Evolutionary conservation across 2,329 filamentous ascomycete genomes (phyloP).

Genomic region (Fusarium sp.): DNA sequence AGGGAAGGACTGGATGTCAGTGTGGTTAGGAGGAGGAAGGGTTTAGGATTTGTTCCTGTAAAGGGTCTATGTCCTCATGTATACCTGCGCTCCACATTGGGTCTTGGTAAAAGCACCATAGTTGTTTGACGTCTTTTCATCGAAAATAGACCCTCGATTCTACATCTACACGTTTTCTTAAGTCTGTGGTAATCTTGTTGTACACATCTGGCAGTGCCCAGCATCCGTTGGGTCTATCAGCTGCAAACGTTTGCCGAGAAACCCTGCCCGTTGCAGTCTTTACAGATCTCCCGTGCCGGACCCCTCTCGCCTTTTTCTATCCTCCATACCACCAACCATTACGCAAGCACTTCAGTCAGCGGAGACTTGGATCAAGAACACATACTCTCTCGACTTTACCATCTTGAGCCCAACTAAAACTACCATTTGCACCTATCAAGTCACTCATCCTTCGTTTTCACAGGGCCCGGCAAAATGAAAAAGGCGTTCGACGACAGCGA

Average conservation of each 20-base stretch:
- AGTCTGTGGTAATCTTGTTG: neutral
- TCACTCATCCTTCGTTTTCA: neutral
- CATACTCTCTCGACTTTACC: neutral
- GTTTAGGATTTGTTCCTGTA: too few relatives aligned
- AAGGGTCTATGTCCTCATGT: too few relatives aligned
- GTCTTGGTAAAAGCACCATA: too few relatives aligned
- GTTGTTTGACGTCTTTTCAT: too few relatives aligned
- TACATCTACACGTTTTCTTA: neutral
- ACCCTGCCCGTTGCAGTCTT: neutral
- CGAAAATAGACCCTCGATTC: neutral
- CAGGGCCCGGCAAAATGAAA: accelerated
- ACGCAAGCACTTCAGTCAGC: neutral
- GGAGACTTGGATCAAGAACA: too few relatives aligned
- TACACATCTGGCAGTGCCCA: neutral
- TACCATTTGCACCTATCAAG: neutral
- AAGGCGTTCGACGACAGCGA: accelerated
- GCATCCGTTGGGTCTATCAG: neutral
- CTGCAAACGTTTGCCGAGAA: neutral
- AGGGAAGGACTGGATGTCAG: too few relatives aligned
- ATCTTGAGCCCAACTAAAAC: accelerated
- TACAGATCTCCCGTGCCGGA: neutral
- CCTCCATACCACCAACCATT: neutral
- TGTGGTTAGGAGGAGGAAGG: too few relatives aligned
- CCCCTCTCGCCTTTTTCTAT: neutral
- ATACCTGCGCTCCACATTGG: too few relatives aligned